Percentiles rank a stretch among this genome's conserved stretches.
Conservation (phyloP, 176 grass and related monocot genomes). For the Sorghum bicolor region Sorghum_bicolor_NCBIv3 NC_012870.2:74337501-74338000, state of each 20-base stretch:
- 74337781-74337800: conserved; percentile 62
- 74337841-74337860: too few species aligned
- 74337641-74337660: conserved; percentile 45
- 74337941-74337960: conserved; percentile 41
- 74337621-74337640: background rate
- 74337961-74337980: conserved; percentile 53
- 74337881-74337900: background rate
- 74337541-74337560: conserved; percentile 8
- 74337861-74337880: background rate
- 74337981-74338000: conserved; percentile 58
- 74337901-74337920: background rate
- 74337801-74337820: conserved; percentile 21
- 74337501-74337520: conserved; percentile 18
- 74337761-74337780: conserved; percentile 64
- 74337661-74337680: conserved; percentile 42
- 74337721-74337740: conserved; percentile 60
- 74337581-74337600: background rate
- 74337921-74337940: background rate
- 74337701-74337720: conserved; percentile 64
- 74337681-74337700: conserved; percentile 59
- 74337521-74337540: background rate
- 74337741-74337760: conserved; percentile 58
- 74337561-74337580: background rate
- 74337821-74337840: conserved; percentile 1
- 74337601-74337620: background rate